Conservation (phyloP, 495 filamentous ascomycete species). For the Opeltia flavorubescens region DNA sequence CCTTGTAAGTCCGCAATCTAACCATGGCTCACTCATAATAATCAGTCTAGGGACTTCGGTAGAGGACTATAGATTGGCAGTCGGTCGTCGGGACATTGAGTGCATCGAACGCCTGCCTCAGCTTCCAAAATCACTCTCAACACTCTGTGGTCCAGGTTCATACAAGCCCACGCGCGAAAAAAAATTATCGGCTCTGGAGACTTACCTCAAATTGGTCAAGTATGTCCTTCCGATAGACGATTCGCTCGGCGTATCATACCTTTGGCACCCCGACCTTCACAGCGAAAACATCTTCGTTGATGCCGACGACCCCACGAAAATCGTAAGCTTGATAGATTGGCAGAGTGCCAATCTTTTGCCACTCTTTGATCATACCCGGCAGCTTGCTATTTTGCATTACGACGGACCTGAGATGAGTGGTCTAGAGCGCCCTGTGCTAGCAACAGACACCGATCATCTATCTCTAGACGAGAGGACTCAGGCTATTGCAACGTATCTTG, state of each 20-base stretch:
- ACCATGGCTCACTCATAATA: background rate
- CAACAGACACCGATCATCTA: slow-evolving; percentile 14
- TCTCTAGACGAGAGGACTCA: background rate
- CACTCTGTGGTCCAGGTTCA: slow-evolving; percentile 20
- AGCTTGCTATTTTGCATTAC: slow-evolving; percentile 18
- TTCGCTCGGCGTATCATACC: slow-evolving; percentile 13
- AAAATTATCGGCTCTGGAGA: slow-evolving; percentile 17
- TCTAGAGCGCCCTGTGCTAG: slow-evolving; percentile 16
- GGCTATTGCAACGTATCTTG: background rate
- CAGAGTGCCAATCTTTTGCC: slow-evolving; percentile 19
- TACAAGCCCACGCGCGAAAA: slow-evolving; percentile 15
- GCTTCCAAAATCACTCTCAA: slow-evolving; percentile 15
- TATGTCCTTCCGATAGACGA: slow-evolving; percentile 15
- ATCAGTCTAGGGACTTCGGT: slow-evolving; percentile 1
- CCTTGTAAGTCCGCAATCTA: slow-evolving; percentile 15
- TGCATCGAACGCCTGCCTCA: slow-evolving; percentile 16
- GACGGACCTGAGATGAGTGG: slow-evolving; percentile 22
- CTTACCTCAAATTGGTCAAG: slow-evolving; percentile 17
- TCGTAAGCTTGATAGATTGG: slow-evolving; percentile 24
- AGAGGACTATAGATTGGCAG: slow-evolving; percentile 5
- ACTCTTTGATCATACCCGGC: slow-evolving; percentile 18
- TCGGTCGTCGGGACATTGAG: slow-evolving; percentile 19
- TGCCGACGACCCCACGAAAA: slow-evolving; percentile 17
- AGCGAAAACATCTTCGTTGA: slow-evolving; percentile 24
- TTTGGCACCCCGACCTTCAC: slow-evolving; percentile 29